Evolutionary conservation across 1,284 basidiomycete species (phyloP), one percentile per base, ranked within the genome.

Genomic region (Takashimella tepidaria): DNA sequence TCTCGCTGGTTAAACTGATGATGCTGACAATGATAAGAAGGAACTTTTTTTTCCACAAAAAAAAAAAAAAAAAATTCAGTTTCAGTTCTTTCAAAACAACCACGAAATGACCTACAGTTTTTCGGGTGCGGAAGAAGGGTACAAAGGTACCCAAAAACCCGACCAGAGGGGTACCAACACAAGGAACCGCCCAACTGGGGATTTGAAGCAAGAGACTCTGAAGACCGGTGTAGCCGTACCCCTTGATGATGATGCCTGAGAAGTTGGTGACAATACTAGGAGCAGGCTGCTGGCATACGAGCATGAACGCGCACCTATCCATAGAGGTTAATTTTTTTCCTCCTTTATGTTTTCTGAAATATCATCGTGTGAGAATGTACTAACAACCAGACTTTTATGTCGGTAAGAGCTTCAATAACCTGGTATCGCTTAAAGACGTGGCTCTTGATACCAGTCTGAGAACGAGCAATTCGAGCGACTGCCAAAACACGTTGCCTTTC

Each of bases 341-440:
- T n/a, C n/a, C n/a, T n/a, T n/a, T n/a, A n/a, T n/a, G n/a, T n/a
- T n/a, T n/a, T n/a, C n/a, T n/a, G 31, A 37, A 37, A 37, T 37
- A 37, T 37, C n/a, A n/a, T n/a, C n/a, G n/a, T 37, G 31, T 37
- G 31, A 8, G 8, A 37, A 37, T 37, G 31, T 16, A 37, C 31
- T 37, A 53, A 58, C 49, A 56, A 53, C 42, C 45, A 58, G 40
- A 55, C 50, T 50, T 59, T 60, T 51, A 53, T 51, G 51, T 59
- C 58, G 41, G 45, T 43, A 4, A 48, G 48, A 10, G 49, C 50
- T n/a, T 56, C 41, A 43, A 31, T 41, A 25, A 60, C 50, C 45
- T 53, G 55, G 19, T 47, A 21, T 54, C 52, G 52, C 49, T 58
- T 26, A 22, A 63, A 58, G 47, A 47, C 23, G 22, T 58, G 41